Evolutionary conservation across 1,139 yeast species (phyloP).

Genomic region (Geotrichum histeridarum): DNA sequence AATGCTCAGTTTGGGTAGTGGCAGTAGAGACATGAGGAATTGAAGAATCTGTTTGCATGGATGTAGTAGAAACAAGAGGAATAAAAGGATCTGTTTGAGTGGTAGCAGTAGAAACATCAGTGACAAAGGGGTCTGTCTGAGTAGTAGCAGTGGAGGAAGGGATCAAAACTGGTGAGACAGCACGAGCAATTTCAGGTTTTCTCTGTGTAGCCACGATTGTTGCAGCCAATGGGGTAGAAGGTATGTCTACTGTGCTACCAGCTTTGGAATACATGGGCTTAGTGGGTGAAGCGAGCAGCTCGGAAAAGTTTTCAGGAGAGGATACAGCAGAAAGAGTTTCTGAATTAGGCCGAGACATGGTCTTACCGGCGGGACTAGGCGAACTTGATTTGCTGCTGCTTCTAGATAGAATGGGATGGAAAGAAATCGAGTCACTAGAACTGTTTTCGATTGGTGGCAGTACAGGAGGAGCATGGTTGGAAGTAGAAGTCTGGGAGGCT

Average conservation of each 20-base stretch:
- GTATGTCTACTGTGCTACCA: too few species aligned
- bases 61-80: background rate
- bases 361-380: constrained; percentile 15
- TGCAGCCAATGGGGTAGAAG: too few species aligned
- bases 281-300: too few species aligned
- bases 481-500: too few species aligned
- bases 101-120: background rate
- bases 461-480: too few species aligned
- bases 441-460: background rate
- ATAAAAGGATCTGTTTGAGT: background rate
- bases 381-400: constrained; percentile 15
- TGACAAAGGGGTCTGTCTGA: too few species aligned
- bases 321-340: constrained; percentile 11
- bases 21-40: background rate
- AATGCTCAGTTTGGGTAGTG: background rate
- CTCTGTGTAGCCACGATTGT: background rate
- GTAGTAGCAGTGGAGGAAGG: background rate
- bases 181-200: background rate
- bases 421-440: background rate
- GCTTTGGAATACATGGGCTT: too few species aligned
- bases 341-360: constrained; percentile 16
- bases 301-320: constrained; percentile 9
- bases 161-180: background rate
- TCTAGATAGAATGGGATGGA: background rate
- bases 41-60: too few species aligned